Percentiles rank a stretch among this genome's conserved stretches.
These are phyloP conservation scores for Suhomyces anneliseae DNA, from an alignment of 1,139 yeast species.

Conservation along the genomic window DNA sequence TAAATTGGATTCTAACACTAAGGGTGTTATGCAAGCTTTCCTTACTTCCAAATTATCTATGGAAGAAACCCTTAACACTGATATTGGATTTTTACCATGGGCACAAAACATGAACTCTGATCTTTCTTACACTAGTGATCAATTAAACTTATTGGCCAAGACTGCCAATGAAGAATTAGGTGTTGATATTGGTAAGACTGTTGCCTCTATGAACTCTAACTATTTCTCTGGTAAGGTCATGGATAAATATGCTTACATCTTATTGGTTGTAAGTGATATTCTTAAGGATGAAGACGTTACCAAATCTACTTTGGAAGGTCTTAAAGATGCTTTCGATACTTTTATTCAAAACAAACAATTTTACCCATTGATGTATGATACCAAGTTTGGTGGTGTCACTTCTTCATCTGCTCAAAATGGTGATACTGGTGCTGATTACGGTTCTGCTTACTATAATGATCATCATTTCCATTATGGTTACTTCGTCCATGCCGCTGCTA, in stretches of 20 bases:
- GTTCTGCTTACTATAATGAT: slow-evolving; percentile 71
- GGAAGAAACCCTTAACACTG: slow-evolving; percentile 50
- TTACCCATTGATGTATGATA: slow-evolving; percentile 68
- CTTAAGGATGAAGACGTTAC: slow-evolving; percentile 55
- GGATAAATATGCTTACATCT: slow-evolving; percentile 73
- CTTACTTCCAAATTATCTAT: slow-evolving; percentile 50
- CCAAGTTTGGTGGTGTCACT: slow-evolving; percentile 66
- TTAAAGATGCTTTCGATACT: slow-evolving; percentile 54
- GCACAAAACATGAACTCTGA: slow-evolving; percentile 26
- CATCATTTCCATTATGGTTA: slow-evolving; percentile 83
- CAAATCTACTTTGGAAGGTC: slow-evolving; percentile 41
- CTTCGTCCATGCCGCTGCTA: slow-evolving; percentile 75
- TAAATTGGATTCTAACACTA: slow-evolving; percentile 56
- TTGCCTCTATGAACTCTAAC: slow-evolving; percentile 50
- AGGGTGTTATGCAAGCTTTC: slow-evolving; percentile 66
- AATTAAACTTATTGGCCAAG: slow-evolving; percentile 50
- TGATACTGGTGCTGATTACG: slow-evolving; percentile 45
- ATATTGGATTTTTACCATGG: slow-evolving; percentile 66
- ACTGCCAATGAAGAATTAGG: slow-evolving; percentile 59
- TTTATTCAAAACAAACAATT: slow-evolving; percentile 53
- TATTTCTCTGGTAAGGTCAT: slow-evolving; percentile 71
- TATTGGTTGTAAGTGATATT: slow-evolving; percentile 62
- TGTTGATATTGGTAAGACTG: slow-evolving; percentile 55
- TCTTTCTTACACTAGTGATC: slow-evolving; percentile 50
- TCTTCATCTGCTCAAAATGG: slow-evolving; percentile 57